Base-by-base conservation (phyloP, 345 rosid genomes). In the Limnanthes douglasii region DNA sequence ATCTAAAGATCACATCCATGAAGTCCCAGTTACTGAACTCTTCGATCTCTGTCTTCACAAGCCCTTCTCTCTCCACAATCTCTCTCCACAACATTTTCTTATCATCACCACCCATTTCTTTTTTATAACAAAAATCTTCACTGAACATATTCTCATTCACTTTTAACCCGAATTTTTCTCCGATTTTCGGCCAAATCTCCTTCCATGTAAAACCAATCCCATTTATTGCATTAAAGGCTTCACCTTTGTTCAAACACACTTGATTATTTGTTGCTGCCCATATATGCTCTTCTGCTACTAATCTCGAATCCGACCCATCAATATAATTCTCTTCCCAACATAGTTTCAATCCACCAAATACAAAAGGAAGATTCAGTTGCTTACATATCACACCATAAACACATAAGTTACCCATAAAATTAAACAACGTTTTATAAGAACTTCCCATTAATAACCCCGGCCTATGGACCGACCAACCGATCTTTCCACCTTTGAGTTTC, bases 1-100 rank as follows among this genome's bases (percentile, higher is more conserved):
- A 70, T n/a, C 97, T 53, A 42, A 88, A 76, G 65, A 88, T 16
- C 1, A 13, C 22, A 41, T 88, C 97, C 59, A 88, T 3, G 64
- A 88, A 88, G 21, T 31, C 74, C 93, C 93, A 88, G 22, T 69
- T 82, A 0, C 95, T 93, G 60, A 88, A 64, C 50, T 78, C 90
- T 37, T 53, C 83, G 61, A 73, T 56, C 37, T 75, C 51, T 19
- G 83, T 73, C 43, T 34, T 5, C 9, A 67, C 36, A 21, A 88
- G 54, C 16, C 61, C 59, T 55, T 78, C 64, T 50, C 62, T 64
- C 40, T 3, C 48, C 16, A 69, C 78, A 30, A 82, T 78, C 24
- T 68, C 90, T 39, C 41, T 45, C 97, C 97, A 88, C 4, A 52
- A 72, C 33, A 51, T 17, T 7, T 54, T 36, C 57, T 68, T 73